Conservation (phyloP, 495 filamentous ascomycete species). For the Niebla homalea region DNA sequence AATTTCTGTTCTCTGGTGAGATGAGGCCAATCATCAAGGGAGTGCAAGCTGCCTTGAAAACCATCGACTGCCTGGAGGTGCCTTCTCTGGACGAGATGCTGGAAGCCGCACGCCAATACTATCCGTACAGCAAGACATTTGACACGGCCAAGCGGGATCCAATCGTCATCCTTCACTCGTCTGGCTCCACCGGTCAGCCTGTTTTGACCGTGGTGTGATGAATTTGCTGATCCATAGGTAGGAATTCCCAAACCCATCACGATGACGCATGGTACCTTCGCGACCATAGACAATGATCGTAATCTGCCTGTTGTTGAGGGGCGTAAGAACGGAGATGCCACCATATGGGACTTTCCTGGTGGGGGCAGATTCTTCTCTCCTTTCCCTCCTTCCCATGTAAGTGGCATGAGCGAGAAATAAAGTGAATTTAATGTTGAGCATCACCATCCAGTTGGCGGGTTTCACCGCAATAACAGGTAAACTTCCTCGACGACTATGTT, state of each 20-base stretch:
- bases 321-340: constrained; percentile 14
- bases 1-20: constrained; percentile 5
- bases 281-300: constrained; percentile 22
- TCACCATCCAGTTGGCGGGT: too few relatives aligned
- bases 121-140: constrained; percentile 8
- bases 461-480: constrained; percentile 3
- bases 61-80: not conserved
- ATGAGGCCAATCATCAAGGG: not conserved
- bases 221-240: not conserved
- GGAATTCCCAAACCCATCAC: constrained; percentile 18
- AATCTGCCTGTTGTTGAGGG: constrained; percentile 17
- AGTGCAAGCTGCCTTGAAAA: not conserved
- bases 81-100: constrained; percentile 10
- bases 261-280: constrained; percentile 17
- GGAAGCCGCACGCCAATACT: not conserved
- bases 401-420: too few relatives aligned
- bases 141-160: constrained; percentile 9
- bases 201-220: not conserved
- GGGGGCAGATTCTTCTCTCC: constrained; percentile 15
- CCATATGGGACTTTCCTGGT: constrained; percentile 15
- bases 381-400: constrained; percentile 22
- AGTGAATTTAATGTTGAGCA: too few relatives aligned
- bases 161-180: constrained; percentile 16
- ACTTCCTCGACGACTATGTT: constrained; percentile 3
- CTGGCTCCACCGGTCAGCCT: constrained; percentile 16